Base-by-base conservation (phyloP, 805 yeast genomes). In the Blastobotrys muscicola region DNA sequence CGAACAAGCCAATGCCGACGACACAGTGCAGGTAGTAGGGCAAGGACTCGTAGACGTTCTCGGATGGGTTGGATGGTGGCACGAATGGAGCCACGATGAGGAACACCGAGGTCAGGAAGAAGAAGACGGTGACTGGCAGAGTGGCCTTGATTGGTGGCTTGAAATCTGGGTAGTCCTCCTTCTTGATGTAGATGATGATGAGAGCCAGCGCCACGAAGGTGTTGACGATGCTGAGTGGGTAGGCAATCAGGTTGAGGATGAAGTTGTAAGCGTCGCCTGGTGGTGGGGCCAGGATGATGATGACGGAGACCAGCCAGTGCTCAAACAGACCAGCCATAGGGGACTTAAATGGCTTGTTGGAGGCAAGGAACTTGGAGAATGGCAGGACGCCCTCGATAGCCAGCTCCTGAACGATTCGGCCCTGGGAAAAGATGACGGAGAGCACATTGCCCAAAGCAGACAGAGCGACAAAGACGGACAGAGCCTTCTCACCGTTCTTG, bases 211-310 rank as follows among this genome's bases (percentile, higher is more conserved):
- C 78, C 33, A 85, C 77, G 36, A 70, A 68, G 29, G 79, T 66
- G 60, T 84, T 81, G 55, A 85, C 81, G 41, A 85, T 80, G 56
- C 85, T 81, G 66, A 80, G 73, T 40, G 94, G 90, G 60, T 85
- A 85, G 2, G 90, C 78, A 53, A 83, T 80, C 67, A 85, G 70
- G 63, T 85, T 84, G 61, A 82, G 60, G 52, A 85, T 76, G 59
- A 85, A 82, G 61, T 82, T 81, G 67, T 83, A 85, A 39, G 94
- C 94, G 58, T 84, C 94, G 45, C 92, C 94, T 20, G 89, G 84
- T 13, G 92, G 90, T 35, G 85, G 85, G 3, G 90, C 92, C 38
- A 83, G 57, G 47, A 85, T 76, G 39, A 86, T 78, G 42, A 85
- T 69, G 34, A 81, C 63, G 66, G 89, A 82, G 12, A 84, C 80